Evolutionary conservation across 2,329 filamentous ascomycete species (phyloP).

Genomic region (Tolypocladium guangdongense): DNA sequence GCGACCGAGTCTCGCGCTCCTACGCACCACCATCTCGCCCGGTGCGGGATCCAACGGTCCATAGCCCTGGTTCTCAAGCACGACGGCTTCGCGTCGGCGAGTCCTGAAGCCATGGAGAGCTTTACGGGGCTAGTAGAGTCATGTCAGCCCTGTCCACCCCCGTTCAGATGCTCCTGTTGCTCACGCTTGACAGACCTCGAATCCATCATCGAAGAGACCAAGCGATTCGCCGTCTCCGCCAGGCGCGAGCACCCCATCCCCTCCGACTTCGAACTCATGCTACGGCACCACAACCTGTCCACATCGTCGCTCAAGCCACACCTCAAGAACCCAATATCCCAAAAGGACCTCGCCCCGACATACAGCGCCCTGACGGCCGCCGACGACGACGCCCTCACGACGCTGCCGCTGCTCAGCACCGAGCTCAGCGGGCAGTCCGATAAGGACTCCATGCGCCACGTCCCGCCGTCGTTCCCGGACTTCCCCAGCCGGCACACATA

Average conservation of each 20-base stretch:
- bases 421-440: constrained; percentile 49
- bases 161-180: neutral
- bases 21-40: constrained; percentile 21
- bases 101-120: constrained; percentile 46
- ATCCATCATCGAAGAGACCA: constrained; percentile 37
- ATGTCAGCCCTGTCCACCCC: constrained; percentile 30
- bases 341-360: constrained; percentile 23
- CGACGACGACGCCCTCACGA: constrained; percentile 28
- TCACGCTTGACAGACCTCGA: constrained; percentile 31
- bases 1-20: constrained; percentile 10
- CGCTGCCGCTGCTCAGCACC: constrained; percentile 35
- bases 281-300: constrained; percentile 41
- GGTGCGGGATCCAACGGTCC: constrained; percentile 37
- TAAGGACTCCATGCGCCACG: constrained; percentile 43
- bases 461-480: constrained; percentile 46
- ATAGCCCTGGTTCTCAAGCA: constrained; percentile 45
- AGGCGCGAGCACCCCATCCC: constrained; percentile 44
- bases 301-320: constrained; percentile 43
- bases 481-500: constrained; percentile 58
- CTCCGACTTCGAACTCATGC: constrained; percentile 43
- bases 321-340: constrained; percentile 39
- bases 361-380: constrained; percentile 26
- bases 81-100: constrained; percentile 46
- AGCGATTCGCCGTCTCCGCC: constrained; percentile 33
- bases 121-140: constrained; percentile 44